Conservation (phyloP, 2,329 filamentous ascomycete genomes). For the Penicillium sp. region DNA sequence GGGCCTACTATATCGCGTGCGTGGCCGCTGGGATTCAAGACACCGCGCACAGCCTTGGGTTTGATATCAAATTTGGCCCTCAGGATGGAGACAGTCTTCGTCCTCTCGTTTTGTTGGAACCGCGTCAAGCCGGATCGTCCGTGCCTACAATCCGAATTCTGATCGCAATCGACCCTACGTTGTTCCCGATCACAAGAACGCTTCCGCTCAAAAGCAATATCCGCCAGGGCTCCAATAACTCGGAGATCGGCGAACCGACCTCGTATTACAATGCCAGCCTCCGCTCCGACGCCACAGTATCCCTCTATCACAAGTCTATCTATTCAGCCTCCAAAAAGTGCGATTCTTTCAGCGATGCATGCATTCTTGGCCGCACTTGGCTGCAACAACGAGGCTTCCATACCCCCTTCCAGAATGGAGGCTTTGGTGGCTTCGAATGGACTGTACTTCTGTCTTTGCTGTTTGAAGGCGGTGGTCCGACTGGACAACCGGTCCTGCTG, state of each 20-base stretch:
- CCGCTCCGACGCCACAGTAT: slow-evolving; percentile 71
- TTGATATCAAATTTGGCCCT: slow-evolving; percentile 62
- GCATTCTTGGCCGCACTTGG: slow-evolving; percentile 83
- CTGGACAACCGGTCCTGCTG: slow-evolving; percentile 70
- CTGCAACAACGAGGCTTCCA: slow-evolving; percentile 81
- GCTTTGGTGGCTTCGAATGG: slow-evolving; percentile 95
- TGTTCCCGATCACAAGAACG: slow-evolving; percentile 72
- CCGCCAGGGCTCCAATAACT: slow-evolving; percentile 50
- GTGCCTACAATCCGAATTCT: slow-evolving; percentile 61
- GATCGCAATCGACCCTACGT: slow-evolving; percentile 65
- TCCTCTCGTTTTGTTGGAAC: slow-evolving; percentile 59
- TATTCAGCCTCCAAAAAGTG: slow-evolving; percentile 68
- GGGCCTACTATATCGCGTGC: slow-evolving; percentile 86
- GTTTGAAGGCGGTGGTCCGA: slow-evolving; percentile 71
- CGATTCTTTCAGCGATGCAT: slow-evolving; percentile 74
- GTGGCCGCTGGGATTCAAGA: slow-evolving; percentile 68
- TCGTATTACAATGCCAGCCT: slow-evolving; percentile 88
- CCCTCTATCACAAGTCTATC: slow-evolving; percentile 72
- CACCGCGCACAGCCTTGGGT: slow-evolving; percentile 49
- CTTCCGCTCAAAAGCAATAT: slow-evolving; percentile 68
- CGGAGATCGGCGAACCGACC: slow-evolving; percentile 55
- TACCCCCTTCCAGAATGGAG: slow-evolving; percentile 67
- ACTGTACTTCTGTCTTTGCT: slow-evolving; percentile 74
- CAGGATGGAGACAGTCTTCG: slow-evolving; percentile 73
- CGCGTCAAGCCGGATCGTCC: slow-evolving; percentile 36